Percentiles rank a stretch among this genome's conserved stretches.
Conservation (phyloP, 2,329 filamentous ascomycete genomes). For the Alternaria solani region DNA sequence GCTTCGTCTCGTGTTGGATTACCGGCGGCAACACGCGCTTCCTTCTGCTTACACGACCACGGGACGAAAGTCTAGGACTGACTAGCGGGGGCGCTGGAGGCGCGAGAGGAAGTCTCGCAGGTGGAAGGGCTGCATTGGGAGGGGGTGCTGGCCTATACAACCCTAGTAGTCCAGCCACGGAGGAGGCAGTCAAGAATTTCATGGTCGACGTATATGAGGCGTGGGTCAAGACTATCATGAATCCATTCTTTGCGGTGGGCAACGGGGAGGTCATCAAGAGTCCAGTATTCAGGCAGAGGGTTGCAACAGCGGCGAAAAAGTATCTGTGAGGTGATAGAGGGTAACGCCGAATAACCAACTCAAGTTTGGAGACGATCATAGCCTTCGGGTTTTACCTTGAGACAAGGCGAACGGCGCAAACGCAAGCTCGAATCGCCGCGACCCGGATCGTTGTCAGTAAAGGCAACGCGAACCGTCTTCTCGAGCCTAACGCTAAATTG, state of each 20-base stretch:
- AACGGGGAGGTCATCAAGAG: conserved; percentile 86
- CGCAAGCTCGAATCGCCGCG: background rate
- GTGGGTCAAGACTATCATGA: conserved; percentile 98
- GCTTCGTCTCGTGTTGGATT: conserved; percentile 93
- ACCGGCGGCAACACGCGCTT: conserved; percentile 94
- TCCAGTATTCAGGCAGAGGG: conserved; percentile 81
- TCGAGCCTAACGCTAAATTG: background rate
- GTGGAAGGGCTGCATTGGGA: conserved; percentile 38
- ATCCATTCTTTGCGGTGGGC: conserved; percentile 88
- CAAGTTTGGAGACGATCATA: background rate
- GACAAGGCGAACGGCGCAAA: background rate
- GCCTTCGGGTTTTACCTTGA: background rate
- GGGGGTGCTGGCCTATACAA: conserved; percentile 65
- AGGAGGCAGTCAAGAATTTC: conserved; percentile 95
- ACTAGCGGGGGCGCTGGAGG: conserved; percentile 26
- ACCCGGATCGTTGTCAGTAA: background rate
- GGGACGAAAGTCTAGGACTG: conserved; percentile 48
- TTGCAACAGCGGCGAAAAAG: conserved; percentile 89
- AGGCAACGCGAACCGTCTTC: background rate
- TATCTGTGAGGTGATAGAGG: conserved; percentile 66
- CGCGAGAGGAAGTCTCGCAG: conserved; percentile 42
- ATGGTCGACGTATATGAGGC: conserved; percentile 95
- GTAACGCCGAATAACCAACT: background rate
- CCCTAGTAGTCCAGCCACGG: conserved; percentile 86
- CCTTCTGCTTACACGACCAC: conserved; percentile 87